phyloP scores from a whole-genome alignment of 192 early-diverging fungal genomes.

The Coemansia sp. region DNA sequence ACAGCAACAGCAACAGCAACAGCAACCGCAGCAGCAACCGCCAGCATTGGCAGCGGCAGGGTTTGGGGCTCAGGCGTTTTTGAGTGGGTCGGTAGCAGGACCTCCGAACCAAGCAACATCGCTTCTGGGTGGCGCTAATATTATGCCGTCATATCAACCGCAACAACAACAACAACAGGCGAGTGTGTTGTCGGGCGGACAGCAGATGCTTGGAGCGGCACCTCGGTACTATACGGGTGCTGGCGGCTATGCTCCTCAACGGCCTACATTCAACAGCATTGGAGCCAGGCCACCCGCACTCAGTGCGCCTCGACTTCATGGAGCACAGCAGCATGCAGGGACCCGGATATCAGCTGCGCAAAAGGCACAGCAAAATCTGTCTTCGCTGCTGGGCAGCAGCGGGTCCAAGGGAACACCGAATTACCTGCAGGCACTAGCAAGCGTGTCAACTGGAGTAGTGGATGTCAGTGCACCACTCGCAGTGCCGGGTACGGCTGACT shows the following conservation, averaged over 20 bases:
- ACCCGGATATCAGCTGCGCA: background rate
- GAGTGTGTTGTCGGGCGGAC: background rate
- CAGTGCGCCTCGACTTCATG: slow-evolving; percentile 9
- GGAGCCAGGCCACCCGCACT: slow-evolving; percentile 2
- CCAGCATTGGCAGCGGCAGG: background rate
- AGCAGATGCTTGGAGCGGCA: background rate
- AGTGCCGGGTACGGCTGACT: slow-evolving; percentile 2
- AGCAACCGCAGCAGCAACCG: slow-evolving; percentile 35
- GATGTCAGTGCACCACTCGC: background rate
- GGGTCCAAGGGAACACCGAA: background rate
- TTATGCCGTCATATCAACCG: slow-evolving; percentile 6
- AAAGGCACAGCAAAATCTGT: background rate
- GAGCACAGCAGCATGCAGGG: slow-evolving; percentile 7
- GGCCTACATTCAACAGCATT: background rate
- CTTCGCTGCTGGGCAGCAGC: background rate
- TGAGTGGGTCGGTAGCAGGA: background rate
- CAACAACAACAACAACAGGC: slow-evolving; percentile 9
- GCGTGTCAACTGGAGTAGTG: background rate
- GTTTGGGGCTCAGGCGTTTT: background rate
- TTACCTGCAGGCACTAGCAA: background rate
- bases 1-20: slow-evolving; percentile 19
- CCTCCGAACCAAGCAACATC: slow-evolving; percentile 1
- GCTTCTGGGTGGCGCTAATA: background rate
- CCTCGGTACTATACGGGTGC: background rate
- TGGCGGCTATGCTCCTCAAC: background rate